phyloP scores from a whole-genome alignment of 1,139 yeast species.

The Yamadazyma diospyri region DNA sequence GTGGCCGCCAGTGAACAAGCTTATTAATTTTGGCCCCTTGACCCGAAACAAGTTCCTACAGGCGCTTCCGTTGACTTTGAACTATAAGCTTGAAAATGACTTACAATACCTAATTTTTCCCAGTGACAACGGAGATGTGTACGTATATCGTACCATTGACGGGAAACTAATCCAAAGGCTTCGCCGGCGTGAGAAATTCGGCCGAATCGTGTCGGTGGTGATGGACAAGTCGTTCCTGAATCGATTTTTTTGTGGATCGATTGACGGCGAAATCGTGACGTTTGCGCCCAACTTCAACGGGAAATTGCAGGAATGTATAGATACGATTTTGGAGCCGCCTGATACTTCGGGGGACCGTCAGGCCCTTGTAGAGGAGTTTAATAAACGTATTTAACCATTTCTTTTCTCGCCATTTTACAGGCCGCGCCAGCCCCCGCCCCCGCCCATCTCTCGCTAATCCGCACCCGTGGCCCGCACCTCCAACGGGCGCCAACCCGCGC shows the following conservation, averaged over 20 bases:
- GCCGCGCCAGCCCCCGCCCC: too few species aligned
- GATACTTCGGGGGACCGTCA: too few species aligned
- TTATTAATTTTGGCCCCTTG: slow-evolving; percentile 75
- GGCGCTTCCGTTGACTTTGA: slow-evolving; percentile 42
- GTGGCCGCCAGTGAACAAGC: slow-evolving; percentile 52
- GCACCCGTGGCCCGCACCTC: too few species aligned
- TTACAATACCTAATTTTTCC: slow-evolving; percentile 63
- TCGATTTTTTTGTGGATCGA: slow-evolving; percentile 50
- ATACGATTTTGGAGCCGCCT: too few species aligned
- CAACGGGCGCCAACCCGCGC: too few species aligned
- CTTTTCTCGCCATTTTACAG: too few species aligned
- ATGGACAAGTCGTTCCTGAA: slow-evolving; percentile 44
- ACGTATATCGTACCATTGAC: slow-evolving; percentile 57
- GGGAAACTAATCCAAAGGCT: slow-evolving; percentile 61
- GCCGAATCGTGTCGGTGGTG: slow-evolving; percentile 50
- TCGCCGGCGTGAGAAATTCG: slow-evolving; percentile 35
- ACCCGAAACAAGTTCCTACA: slow-evolving; percentile 62
- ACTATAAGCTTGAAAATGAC: slow-evolving; percentile 45
- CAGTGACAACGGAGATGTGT: slow-evolving; percentile 76
- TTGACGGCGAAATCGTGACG: slow-evolving; percentile 52
- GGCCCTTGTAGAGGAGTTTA: too few species aligned
- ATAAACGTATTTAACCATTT: too few species aligned
- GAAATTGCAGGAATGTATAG: too few species aligned
- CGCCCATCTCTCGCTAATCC: too few species aligned
- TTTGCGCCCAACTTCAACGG: too few species aligned